Percentiles rank a stretch among this genome's conserved stretches.
These are phyloP conservation scores for Rhododendron griersonianum DNA, from an alignment of 148 eudicot species.

Conservation along the genomic window DNA sequence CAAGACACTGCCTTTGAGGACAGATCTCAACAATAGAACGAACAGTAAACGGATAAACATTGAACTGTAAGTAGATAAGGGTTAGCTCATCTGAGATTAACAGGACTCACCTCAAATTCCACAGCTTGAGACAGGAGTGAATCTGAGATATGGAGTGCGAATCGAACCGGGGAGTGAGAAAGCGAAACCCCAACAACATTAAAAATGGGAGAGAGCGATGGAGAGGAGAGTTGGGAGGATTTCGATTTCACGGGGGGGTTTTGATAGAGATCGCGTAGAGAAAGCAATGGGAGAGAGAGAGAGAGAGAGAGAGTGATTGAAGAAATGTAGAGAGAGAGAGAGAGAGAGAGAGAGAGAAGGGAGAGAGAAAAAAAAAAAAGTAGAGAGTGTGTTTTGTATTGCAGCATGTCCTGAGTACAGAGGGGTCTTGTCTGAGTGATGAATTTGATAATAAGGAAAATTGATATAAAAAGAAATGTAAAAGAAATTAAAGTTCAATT, in stretches of 20 bases:
- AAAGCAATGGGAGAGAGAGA: background rate
- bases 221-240: background rate
- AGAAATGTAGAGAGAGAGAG: conserved; percentile 1
- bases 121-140: background rate
- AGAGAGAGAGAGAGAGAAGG: background rate
- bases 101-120: conserved; percentile 16
- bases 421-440: conserved; percentile 1
- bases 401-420: background rate
- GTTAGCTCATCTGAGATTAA: background rate
- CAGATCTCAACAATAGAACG: conserved; percentile 3
- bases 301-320: background rate
- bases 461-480: background rate
- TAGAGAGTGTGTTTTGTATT: background rate
- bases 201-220: background rate
- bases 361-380: background rate
- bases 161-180: background rate
- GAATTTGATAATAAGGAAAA: background rate
- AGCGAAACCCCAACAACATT: background rate
- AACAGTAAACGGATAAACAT: background rate
- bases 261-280: conserved; percentile 7
- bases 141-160: background rate
- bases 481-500: background rate
- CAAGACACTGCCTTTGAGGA: background rate
- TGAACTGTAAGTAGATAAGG: background rate
- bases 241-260: background rate